Conservation (phyloP, 768 basidiomycete genomes). For the Filobasidium wieringae region DNA sequence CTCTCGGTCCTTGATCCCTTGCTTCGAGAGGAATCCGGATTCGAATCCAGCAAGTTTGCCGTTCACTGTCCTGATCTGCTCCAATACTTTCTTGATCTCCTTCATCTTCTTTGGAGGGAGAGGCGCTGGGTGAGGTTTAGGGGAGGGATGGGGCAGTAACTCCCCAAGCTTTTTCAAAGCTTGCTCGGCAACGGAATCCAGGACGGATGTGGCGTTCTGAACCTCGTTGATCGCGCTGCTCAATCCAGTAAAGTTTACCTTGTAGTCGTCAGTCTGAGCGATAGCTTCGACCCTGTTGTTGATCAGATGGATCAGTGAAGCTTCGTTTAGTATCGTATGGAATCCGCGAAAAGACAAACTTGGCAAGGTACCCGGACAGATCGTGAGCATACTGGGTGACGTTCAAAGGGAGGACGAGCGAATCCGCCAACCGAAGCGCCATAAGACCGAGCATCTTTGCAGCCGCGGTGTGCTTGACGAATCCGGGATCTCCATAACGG, state of each 20-base stretch:
- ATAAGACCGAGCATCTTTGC: conserved; percentile 56
- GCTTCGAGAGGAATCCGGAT: conserved; percentile 34
- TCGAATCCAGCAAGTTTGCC: conserved; percentile 33
- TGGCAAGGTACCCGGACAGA: conserved; percentile 47
- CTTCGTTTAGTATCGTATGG: background rate
- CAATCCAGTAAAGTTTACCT: conserved; percentile 31
- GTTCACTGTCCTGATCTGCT: conserved; percentile 34
- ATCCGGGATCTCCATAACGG: conserved; percentile 50
- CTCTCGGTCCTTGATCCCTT: conserved; percentile 35
- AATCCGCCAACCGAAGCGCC: conserved; percentile 47
- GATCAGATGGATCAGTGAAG: background rate
- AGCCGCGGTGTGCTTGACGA: conserved; percentile 47
- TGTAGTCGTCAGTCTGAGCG: background rate
- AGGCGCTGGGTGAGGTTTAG: background rate
- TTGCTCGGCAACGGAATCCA: conserved; percentile 29
- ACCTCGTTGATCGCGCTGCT: conserved; percentile 31
- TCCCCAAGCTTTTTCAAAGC: conserved; percentile 23
- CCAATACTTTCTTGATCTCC: conserved; percentile 31
- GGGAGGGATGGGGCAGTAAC: conserved; percentile 12
- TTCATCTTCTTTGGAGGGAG: conserved; percentile 19
- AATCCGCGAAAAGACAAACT: conserved; percentile 45
- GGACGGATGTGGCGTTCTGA: conserved; percentile 28
- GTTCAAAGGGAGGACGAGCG: conserved; percentile 53
- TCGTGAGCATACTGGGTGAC: conserved; percentile 57
- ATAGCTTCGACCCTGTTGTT: background rate